phyloP scores from a whole-genome alignment of 1,284 basidiomycete species.

The Sporisorium scitamineum region DNA sequence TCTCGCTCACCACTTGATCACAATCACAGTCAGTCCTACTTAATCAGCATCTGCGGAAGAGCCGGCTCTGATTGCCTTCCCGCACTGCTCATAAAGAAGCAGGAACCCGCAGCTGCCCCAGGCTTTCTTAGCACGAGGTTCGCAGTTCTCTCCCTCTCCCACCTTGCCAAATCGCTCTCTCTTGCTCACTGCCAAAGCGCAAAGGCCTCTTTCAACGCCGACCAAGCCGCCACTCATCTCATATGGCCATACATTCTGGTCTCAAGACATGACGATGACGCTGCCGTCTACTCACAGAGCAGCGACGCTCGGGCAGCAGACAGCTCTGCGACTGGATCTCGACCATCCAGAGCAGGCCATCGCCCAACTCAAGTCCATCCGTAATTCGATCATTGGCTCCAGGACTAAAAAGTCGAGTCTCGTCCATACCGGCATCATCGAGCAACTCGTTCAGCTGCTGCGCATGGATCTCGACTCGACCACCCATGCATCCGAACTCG shows the following conservation, averaged over 20 bases:
- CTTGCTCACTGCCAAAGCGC: neutral
- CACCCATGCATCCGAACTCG: slow-evolving; percentile 27
- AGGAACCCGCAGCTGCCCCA: no score
- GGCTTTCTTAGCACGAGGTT: no score
- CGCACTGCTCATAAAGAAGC: neutral
- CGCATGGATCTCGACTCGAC: slow-evolving; percentile 34
- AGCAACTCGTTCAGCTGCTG: slow-evolving; percentile 45
- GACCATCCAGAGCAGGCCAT: slow-evolving; percentile 34
- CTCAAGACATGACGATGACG: slow-evolving; percentile 23
- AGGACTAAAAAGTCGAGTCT: slow-evolving; percentile 50
- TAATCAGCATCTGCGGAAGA: neutral
- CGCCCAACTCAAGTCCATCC: slow-evolving; percentile 43
- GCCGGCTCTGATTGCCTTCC: neutral
- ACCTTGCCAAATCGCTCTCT: neutral
- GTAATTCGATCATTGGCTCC: slow-evolving; percentile 55
- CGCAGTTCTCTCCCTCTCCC: neutral
- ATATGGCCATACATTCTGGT: neutral
- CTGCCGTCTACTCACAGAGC: slow-evolving; percentile 16
- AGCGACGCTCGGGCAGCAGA: slow-evolving; percentile 3
- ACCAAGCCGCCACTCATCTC: neutral
- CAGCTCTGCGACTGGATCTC: slow-evolving; percentile 27
- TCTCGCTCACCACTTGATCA: slow-evolving; percentile 1
- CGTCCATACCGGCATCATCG: slow-evolving; percentile 41
- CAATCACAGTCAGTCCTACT: neutral
- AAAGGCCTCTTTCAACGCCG: neutral